phyloP scores from a whole-genome alignment of 1,139 yeast genomes.

The Scheffersomyces lignicola region DNA sequence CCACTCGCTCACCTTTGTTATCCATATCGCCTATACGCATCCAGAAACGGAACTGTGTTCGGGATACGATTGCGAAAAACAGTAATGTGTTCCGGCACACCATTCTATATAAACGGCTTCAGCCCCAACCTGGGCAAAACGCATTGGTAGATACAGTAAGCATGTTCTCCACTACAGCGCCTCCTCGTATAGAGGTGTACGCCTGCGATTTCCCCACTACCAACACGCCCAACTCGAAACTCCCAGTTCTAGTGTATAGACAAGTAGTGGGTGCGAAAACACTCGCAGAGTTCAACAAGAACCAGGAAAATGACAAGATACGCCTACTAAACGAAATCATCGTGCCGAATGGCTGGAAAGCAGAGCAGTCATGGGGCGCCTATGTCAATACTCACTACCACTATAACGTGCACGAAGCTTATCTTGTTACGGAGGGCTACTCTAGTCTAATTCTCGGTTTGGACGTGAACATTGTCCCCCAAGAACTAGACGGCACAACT shows the following conservation, averaged over 20 bases:
- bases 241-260: neutral
- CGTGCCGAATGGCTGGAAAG: neutral
- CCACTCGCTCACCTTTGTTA: too few relatives aligned
- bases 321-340: neutral
- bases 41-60: too few relatives aligned
- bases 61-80: neutral
- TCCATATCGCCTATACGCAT: too few relatives aligned
- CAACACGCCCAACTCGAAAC: constrained; percentile 1
- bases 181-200: neutral
- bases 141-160: neutral
- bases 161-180: neutral
- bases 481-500: too few relatives aligned
- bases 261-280: neutral
- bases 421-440: constrained; percentile 8
- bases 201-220: neutral
- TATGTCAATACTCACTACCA: constrained; percentile 7
- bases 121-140: too few relatives aligned
- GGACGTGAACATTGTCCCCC: constrained; percentile 6
- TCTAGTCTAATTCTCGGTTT: constrained; percentile 9
- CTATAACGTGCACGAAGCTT: constrained; percentile 11
- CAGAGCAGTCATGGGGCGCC: constrained; percentile 1
- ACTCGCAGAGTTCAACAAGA: neutral
- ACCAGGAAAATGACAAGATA: neutral
- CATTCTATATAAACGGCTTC: too few relatives aligned
- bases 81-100: neutral